Base-by-base conservation (phyloP, 352 stramenopile species). In the Hyphochytrium catenoides region DNA sequence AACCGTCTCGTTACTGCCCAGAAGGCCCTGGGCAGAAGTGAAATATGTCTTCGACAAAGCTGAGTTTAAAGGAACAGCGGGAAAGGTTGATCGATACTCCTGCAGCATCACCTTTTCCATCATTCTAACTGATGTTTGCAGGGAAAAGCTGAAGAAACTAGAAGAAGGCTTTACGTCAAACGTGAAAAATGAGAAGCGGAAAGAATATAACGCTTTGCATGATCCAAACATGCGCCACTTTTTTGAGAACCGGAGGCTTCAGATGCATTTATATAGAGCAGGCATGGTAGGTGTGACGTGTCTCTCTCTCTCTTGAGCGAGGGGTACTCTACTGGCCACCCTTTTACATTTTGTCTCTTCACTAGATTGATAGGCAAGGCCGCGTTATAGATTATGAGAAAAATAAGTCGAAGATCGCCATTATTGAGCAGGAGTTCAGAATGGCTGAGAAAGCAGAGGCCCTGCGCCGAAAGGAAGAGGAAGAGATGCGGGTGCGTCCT, bases 361-460 rank as follows among this genome's bases (percentile, higher is more conserved):
- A 36, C 26, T 43, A 61, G 41, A 77, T 91, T n/a, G 76, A 91
- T 42, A 56, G 61, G 28, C 63, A 67, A 16, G 75, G 74, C 0
- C 72, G 75, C 16, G 73, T 91, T 24, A 75, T 91, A 17, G 62
- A 91, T 45, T 44, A 84, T 7, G 69, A 82, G 18, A 75, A 77
- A 40, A 67, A 88, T 29, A 83, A 81, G 46, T 56, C 59, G 5
- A 87, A 89, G 44, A 52, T 90, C 14, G 64, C 68, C 29, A 90
- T 91, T 28, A 83, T 90, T 34, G 73, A 90, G 51, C 72, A 87
- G 46, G 74, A 90, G 42, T 88, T 91, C 47, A 74, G 73, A 33
- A 46, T 74, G 26, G 76, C 74, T 0, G 74, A 91, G 46, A 62
- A 73, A 24, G 54, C 53, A 4, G 71, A 90, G 39, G 45, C 57